Conservation (phyloP, 1,139 yeast genomes). For the Candida gigantensis region DNA sequence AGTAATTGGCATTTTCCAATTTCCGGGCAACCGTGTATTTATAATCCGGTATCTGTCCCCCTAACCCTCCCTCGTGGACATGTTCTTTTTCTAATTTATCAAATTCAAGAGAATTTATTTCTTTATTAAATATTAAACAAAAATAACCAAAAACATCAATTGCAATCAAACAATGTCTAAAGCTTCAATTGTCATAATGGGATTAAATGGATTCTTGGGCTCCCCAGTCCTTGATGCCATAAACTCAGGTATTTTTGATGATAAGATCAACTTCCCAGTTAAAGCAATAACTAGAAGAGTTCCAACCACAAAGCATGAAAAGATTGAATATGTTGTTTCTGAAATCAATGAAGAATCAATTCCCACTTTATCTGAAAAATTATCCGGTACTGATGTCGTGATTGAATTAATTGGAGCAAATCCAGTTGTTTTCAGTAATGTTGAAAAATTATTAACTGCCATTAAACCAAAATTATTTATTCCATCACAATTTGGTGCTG, state of each 20-base stretch:
- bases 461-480: slow-evolving; percentile 55
- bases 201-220: slow-evolving; percentile 56
- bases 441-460: slow-evolving; percentile 36
- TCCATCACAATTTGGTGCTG: slow-evolving; percentile 65
- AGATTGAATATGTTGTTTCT: slow-evolving; percentile 41
- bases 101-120: too few species aligned
- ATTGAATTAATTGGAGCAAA: slow-evolving; percentile 42
- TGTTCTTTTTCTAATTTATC: too few species aligned
- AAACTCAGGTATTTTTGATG: slow-evolving; percentile 41
- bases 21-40: too few species aligned
- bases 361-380: slow-evolving; percentile 26
- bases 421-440: slow-evolving; percentile 23
- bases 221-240: slow-evolving; percentile 47
- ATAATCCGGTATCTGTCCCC: too few species aligned
- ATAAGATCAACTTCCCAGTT: slow-evolving; percentile 49
- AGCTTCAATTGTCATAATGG: slow-evolving; percentile 51
- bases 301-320: slow-evolving; percentile 34
- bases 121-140: too few species aligned
- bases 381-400: slow-evolving; percentile 53
- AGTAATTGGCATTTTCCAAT: too few species aligned
- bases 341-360: slow-evolving; percentile 26
- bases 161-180: slow-evolving; percentile 14
- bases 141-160: too few species aligned
- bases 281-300: slow-evolving; percentile 51
- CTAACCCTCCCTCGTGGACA: too few species aligned